Evolutionary conservation across 2,329 filamentous ascomycete species (phyloP).

Genomic region (Aspergillus cejpii): DNA sequence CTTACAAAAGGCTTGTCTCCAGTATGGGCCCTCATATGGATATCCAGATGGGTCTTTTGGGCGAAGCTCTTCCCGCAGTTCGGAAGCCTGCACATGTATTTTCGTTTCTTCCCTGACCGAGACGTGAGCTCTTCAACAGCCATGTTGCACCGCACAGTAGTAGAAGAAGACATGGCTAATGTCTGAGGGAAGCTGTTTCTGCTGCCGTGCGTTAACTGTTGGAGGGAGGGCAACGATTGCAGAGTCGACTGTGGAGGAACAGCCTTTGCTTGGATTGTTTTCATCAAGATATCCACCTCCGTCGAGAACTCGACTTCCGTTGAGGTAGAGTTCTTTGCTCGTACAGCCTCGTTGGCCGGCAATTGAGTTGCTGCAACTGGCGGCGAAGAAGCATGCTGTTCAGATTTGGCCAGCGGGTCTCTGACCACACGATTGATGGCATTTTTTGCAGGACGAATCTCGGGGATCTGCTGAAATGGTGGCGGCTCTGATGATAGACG

Average conservation of each 20-base stretch:
- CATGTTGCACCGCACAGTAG: slow-evolving; percentile 17
- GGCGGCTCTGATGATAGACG: slow-evolving; percentile 28
- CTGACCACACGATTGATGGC: slow-evolving; percentile 27
- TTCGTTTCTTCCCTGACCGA: slow-evolving; percentile 46
- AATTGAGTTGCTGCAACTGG: slow-evolving; percentile 4
- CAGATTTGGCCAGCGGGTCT: slow-evolving; percentile 14
- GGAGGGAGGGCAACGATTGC: slow-evolving; percentile 32
- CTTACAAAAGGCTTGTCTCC: slow-evolving; percentile 85
- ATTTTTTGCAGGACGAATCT: slow-evolving; percentile 36
- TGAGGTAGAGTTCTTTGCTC: slow-evolving; percentile 42
- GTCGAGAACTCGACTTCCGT: slow-evolving; percentile 64
- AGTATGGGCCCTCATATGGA: slow-evolving; percentile 80
- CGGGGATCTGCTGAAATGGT: slow-evolving; percentile 31
- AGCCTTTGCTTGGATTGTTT: slow-evolving; percentile 67
- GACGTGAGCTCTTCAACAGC: slow-evolving; percentile 33
- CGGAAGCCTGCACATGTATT: slow-evolving; percentile 66
- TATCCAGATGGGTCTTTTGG: slow-evolving; percentile 89
- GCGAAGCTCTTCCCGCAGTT: slow-evolving; percentile 76
- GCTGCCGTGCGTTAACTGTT: slow-evolving; percentile 27
- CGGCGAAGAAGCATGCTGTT: slow-evolving; percentile 4
- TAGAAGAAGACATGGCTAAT: slow-evolving; percentile 20
- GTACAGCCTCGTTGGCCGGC: slow-evolving; percentile 8
- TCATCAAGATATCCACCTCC: slow-evolving; percentile 81
- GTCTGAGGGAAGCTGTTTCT: slow-evolving; percentile 17
- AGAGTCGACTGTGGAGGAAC: slow-evolving; percentile 20